Percentiles rank a stretch among this genome's conserved stretches.
phyloP scores from a whole-genome alignment of 768 basidiomycete genomes.

The Mycena capillaripes region DNA sequence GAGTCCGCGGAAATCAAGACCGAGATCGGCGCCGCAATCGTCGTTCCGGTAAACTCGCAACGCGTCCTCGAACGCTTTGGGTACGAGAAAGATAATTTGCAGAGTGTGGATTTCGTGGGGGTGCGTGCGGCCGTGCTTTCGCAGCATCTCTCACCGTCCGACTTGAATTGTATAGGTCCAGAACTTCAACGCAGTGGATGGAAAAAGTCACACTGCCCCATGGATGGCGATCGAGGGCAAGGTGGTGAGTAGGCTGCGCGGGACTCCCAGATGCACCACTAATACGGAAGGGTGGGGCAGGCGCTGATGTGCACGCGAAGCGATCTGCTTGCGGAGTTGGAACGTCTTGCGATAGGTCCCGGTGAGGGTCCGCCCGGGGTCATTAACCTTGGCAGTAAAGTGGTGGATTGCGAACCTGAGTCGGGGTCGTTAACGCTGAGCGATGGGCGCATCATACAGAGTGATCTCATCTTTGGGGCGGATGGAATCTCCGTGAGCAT shows the following conservation, averaged over 20 bases:
- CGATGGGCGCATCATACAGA: too few relatives aligned
- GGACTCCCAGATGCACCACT: not conserved
- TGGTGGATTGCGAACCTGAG: too few relatives aligned
- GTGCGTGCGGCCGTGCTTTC: not conserved
- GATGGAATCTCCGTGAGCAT: constrained; percentile 17
- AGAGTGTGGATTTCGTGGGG: not conserved
- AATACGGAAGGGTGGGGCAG: not conserved
- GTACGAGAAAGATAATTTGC: constrained; percentile 1
- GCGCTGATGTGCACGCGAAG: not conserved
- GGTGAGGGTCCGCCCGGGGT: too few relatives aligned
- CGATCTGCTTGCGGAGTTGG: constrained; percentile 5
- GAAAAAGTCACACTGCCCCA: not conserved
- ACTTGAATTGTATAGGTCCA: not conserved
- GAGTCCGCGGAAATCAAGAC: too few relatives aligned
- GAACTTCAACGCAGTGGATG: not conserved
- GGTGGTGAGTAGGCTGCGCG: not conserved
- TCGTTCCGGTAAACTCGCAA: not conserved
- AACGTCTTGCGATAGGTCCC: too few relatives aligned
- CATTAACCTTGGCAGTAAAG: too few relatives aligned
- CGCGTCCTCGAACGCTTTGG: constrained; percentile 6
- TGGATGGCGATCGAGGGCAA: not conserved
- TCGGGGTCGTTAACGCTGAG: too few relatives aligned
- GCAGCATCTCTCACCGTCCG: not conserved
- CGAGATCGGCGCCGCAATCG: constrained; percentile 14
- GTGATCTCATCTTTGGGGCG: constrained; percentile 11